phyloP scores from a whole-genome alignment of 2,329 filamentous ascomycete species.

The Alternaria sp. region DNA sequence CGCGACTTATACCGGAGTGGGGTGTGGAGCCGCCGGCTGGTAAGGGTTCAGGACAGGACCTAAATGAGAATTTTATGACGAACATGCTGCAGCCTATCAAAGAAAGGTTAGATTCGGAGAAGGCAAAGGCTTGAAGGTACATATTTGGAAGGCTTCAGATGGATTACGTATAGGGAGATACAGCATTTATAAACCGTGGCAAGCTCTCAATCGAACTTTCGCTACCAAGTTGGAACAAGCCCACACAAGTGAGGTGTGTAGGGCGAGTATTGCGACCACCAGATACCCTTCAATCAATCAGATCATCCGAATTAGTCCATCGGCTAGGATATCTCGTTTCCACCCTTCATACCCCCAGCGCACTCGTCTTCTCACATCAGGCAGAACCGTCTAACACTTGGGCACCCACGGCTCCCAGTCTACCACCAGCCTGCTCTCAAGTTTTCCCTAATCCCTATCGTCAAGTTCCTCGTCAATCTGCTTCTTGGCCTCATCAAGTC shows the following conservation, averaged over 20 bases:
- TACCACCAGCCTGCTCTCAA: no score
- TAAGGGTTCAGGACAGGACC: slow-evolving; percentile 31
- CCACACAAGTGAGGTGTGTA: background rate
- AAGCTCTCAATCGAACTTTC: background rate
- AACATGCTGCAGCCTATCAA: slow-evolving; percentile 35
- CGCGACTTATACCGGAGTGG: slow-evolving; percentile 39
- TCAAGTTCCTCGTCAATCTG: no score
- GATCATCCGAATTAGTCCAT: no score
- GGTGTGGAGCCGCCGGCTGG: slow-evolving; percentile 33
- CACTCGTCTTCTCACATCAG: background rate
- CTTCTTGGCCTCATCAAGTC: no score
- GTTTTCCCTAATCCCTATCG: background rate
- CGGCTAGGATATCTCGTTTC: no score
- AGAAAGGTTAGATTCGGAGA: slow-evolving; percentile 28
- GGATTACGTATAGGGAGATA: background rate
- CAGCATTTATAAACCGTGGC: background rate
- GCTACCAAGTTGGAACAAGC: background rate
- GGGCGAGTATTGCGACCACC: background rate
- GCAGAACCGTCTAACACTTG: background rate
- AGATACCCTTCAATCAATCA: background rate
- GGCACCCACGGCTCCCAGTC: background rate
- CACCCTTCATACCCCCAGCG: background rate
- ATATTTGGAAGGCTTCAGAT: background rate
- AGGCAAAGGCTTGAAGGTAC: slow-evolving; percentile 18
- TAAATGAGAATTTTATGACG: slow-evolving; percentile 18